Evolutionary conservation across 768 basidiomycete genomes (phyloP), one percentile per base, ranked within the genome.

Genomic region (Suillus hirtellus): DNA sequence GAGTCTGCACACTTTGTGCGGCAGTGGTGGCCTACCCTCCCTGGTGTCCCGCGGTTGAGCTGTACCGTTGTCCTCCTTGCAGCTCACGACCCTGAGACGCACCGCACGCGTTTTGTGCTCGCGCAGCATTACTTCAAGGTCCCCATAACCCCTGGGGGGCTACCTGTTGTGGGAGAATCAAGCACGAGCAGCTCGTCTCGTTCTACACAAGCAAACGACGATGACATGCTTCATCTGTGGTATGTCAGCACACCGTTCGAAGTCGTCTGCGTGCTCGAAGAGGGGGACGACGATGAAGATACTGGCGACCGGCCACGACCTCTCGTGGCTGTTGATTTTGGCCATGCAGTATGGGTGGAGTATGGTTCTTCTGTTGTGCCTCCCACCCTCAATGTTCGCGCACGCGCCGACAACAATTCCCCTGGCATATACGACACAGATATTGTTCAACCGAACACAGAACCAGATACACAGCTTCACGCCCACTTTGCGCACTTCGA

Each of bases 301-400:
- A 60, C 68, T 37, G 59, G 67, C 34, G 86, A 85, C 37, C 79
- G 86, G 4, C 86, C 86, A 21, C 80, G 89, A 3, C 89, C 89
- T 27, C 80, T 91, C 15, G 85, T 91, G n/a, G 89, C 89, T 0
- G 89, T 95, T 8, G 87, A 95, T 71, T 96, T 95, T 76, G 91
- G 92, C 47, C 92, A 94, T 69, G 90, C 93, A 19, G 89, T 92
- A 42, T 90, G 92, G 85, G 85, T 95, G 54, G 89, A 91, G 69
- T 85, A 86, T 68, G 65, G 70, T 66, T 66, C 78, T 17, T 24
- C 55, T 42, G 24, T 27, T 27, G 17, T 24, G 11, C 24, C 55
- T 27, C 55, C 55, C 11, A 2, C 4, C 55, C 55, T 42, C 19
- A 24, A 58, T 40, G 38, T 42, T 17, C 55, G 37, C 24, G 38